Conservation (phyloP, 441 rosid genomes). For the Croton setiger region DNA sequence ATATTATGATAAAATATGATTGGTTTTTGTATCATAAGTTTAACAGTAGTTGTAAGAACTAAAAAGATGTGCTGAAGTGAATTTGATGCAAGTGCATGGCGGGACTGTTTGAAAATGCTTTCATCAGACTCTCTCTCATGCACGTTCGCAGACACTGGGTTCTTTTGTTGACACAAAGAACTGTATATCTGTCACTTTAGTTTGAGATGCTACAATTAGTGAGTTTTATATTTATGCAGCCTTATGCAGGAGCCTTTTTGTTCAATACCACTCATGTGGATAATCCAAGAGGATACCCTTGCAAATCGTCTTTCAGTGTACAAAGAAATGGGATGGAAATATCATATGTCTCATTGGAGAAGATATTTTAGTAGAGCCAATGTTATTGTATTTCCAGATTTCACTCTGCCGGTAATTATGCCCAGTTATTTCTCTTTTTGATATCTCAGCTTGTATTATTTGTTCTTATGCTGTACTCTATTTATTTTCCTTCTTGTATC, state of each 20-base stretch:
- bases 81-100: not conserved
- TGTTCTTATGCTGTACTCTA: slow-evolving; percentile 32
- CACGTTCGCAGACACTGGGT: not conserved
- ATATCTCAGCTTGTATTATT: slow-evolving; percentile 15
- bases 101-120: not conserved
- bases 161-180: slow-evolving; percentile 6
- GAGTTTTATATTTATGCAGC: slow-evolving; percentile 84
- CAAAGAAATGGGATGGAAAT: slow-evolving; percentile 51
- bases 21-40: not conserved
- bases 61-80: not conserved
- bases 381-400: slow-evolving; percentile 80
- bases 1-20: not conserved
- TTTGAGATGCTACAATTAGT: slow-evolving; percentile 44
- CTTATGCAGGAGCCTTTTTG: slow-evolving; percentile 98
- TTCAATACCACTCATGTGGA: slow-evolving; percentile 89
- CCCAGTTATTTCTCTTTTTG: slow-evolving; percentile 7
- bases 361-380: slow-evolving; percentile 71
- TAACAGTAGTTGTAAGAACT: not conserved
- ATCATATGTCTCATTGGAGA: slow-evolving; percentile 74
- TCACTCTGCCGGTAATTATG: slow-evolving; percentile 65
- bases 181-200: slow-evolving; percentile 20
- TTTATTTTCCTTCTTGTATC: slow-evolving; percentile 35
- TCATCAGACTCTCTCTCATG: not conserved
- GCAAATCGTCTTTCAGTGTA: slow-evolving; percentile 73
- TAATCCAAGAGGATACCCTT: slow-evolving; percentile 83